Evolutionary conservation across 768 basidiomycete genomes (phyloP), one percentile per base, ranked within the genome.

Genomic region (Filobasidium floriforme): DNA sequence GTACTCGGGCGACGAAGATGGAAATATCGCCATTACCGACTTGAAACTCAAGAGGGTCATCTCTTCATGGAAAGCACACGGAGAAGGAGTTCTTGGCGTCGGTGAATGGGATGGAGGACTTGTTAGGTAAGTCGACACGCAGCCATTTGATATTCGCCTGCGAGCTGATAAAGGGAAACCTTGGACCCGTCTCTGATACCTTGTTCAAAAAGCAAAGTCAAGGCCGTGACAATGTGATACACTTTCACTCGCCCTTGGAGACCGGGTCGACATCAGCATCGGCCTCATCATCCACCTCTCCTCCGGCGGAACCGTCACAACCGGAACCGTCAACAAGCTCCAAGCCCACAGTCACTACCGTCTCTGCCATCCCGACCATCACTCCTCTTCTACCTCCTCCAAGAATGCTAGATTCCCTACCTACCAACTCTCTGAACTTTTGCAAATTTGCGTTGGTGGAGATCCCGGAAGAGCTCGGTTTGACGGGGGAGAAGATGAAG

Each of bases 341-440:
- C 87, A 2, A 88, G 87, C 1, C 81, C 83, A 0, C 24, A 29
- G 9, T 60, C 59, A 0, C 32, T 37, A 37, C 59, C 62, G 4
- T 37, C 59, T 22, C 15, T 22, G 6, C 46, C 14, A 44, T 59
- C n/a, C 60, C 69, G 7, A 54, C 71, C 83, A 80, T 32, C 29
- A 46, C 40, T 15, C 55, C 40, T 2, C 83, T 1, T 82, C 81
- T 32, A 76, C 84, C 83, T 0, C 77, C 78, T 0, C 88, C 89
- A 3, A 66, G 74, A 7, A 76, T 89, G 3, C 75, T 79, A 12
- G 88, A 87, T 71, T 88, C 88, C 0, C 79, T 98, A 76, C 89
- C 92, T 72, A 87, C 93, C 66, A 99, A 99, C 74, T 87, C 94
- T 1, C 82, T 98, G 63, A 96, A 94, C 73, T 97, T 88, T 76